These are phyloP conservation scores for Aspergillus fumigatiaffinis DNA, from an alignment of 2,329 filamentous ascomycete species.

Conservation along the genomic window DNA sequence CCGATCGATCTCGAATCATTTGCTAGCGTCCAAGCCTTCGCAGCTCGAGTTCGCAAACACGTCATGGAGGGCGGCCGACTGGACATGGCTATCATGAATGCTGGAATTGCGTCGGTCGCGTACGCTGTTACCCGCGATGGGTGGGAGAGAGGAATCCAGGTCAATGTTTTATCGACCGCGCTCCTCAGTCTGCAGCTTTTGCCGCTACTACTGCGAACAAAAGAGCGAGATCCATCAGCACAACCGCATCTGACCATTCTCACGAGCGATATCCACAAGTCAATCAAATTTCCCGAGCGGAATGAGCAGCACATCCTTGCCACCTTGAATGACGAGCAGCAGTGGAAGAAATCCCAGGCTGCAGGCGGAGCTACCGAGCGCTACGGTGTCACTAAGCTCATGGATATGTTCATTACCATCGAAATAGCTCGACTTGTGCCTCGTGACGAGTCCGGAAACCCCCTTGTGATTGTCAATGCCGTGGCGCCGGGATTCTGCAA, in stretches of 20 bases:
- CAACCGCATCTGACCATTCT: conserved; percentile 20
- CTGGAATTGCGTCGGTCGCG: conserved; percentile 27
- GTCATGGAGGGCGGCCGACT: conserved; percentile 23
- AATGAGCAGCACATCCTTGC: conserved; percentile 5
- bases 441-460: conserved; percentile 8
- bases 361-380: conserved; percentile 3
- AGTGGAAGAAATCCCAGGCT: background rate
- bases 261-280: conserved; percentile 18
- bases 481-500: conserved; percentile 24
- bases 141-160: conserved; percentile 20
- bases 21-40: conserved; percentile 38
- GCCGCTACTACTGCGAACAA: conserved; percentile 12
- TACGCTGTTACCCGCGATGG: conserved; percentile 13
- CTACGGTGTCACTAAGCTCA: conserved; percentile 12
- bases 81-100: conserved; percentile 39
- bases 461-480: conserved; percentile 16
- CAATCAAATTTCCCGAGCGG: conserved; percentile 15
- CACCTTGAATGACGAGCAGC: background rate
- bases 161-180: conserved; percentile 24
- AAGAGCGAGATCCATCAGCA: background rate
- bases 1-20: conserved; percentile 42
- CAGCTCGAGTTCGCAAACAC: conserved; percentile 26
- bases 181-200: conserved; percentile 18
- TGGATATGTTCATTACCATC: conserved; percentile 9
- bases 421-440: conserved; percentile 6